These are phyloP conservation scores for Diplodia corticola DNA, from an alignment of 2,329 filamentous ascomycete genomes.

Conservation along the genomic window DNA sequence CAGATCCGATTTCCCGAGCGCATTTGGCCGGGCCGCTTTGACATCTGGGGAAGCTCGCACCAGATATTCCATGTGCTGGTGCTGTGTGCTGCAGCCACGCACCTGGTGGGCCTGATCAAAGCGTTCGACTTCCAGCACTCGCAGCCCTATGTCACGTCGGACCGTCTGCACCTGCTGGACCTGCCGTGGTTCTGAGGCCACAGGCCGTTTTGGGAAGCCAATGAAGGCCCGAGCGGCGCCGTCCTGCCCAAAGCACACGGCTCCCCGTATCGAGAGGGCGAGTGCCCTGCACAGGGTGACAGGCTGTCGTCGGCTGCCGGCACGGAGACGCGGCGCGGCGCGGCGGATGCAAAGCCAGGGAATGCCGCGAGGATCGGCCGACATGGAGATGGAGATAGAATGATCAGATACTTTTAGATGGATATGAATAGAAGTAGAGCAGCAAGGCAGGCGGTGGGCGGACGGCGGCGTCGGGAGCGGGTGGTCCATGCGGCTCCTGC, in stretches of 20 bases:
- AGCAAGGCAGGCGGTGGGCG: background rate
- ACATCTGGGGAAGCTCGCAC: conserved; percentile 91
- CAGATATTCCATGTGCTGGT: conserved; percentile 95
- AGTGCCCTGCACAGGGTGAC: no score
- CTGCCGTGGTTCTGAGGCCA: background rate
- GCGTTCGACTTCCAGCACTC: conserved; percentile 86
- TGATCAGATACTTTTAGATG: no score
- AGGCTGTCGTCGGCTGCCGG: no score
- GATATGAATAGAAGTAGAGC: conserved; percentile 13
- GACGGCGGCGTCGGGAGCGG: background rate
- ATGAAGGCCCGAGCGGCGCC: background rate
- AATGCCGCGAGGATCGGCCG: background rate
- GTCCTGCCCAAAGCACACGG: background rate
- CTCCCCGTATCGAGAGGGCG: background rate
- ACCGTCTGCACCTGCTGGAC: conserved; percentile 7
- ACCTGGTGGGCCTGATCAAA: conserved; percentile 76
- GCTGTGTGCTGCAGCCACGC: conserved; percentile 74
- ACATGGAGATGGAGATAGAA: background rate
- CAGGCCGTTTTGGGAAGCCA: background rate
- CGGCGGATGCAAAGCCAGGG: background rate
- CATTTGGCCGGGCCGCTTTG: conserved; percentile 73
- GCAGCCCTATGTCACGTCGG: conserved; percentile 23
- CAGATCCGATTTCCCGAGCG: conserved; percentile 81
- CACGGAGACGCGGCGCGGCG: no score
- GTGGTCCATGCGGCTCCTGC: background rate